Evolutionary conservation across 164 flowering plant genomes (phyloP).

Genomic region (Dillenia turbinata): DNA sequence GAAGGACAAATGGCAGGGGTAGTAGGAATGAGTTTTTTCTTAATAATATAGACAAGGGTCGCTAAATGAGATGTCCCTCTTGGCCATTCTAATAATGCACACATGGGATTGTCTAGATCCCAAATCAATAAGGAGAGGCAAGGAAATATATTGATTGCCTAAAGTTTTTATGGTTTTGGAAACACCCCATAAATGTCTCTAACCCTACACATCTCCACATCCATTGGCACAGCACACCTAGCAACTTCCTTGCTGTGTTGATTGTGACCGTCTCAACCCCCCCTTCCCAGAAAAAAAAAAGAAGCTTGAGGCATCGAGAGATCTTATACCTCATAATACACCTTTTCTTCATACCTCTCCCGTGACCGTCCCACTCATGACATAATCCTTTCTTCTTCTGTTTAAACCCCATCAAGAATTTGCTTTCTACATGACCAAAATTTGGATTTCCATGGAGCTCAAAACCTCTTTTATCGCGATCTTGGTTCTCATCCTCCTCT

Average conservation of each 20-base stretch:
- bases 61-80: too few relatives aligned
- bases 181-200: conserved; percentile 28
- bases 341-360: conserved; percentile 2
- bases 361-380: conserved; percentile 2
- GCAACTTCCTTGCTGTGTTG: conserved; percentile 37
- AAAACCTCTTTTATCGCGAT: conserved; percentile 13
- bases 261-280: conserved; percentile 29
- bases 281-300: conserved; percentile 7
- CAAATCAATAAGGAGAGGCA: not conserved
- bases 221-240: conserved; percentile 9
- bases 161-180: conserved; percentile 1
- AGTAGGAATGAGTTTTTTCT: too few relatives aligned
- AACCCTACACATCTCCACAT: conserved; percentile 32
- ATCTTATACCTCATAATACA: too few relatives aligned
- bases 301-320: not conserved
- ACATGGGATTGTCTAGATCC: conserved; percentile 39
- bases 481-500: conserved; percentile 21
- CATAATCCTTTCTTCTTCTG: not conserved
- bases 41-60: too few relatives aligned
- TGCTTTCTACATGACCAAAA: not conserved
- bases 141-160: not conserved
- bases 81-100: conserved; percentile 28
- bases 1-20: too few relatives aligned
- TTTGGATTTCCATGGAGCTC: conserved; percentile 29
- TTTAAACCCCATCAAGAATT: too few relatives aligned